Conservation (phyloP, 805 yeast species). For the Myxozyma melibiosi region DNA sequence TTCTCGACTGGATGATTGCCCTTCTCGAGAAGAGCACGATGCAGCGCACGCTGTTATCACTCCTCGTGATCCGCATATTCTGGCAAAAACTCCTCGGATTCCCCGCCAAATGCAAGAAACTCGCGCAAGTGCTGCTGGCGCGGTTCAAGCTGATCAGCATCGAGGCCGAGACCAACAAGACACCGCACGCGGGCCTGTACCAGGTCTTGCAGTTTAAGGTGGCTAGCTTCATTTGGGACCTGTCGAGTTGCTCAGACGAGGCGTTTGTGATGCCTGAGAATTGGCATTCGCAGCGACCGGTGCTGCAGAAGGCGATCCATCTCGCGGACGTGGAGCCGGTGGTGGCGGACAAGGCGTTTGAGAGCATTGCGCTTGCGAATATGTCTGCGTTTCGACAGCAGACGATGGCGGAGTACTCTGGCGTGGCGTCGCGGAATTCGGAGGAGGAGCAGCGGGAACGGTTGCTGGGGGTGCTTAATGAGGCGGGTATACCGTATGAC, state of each 20-base stretch:
- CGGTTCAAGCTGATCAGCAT: constrained; percentile 43
- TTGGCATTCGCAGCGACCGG: constrained; percentile 39
- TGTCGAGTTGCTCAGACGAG: constrained; percentile 36
- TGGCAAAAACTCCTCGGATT: constrained; percentile 66
- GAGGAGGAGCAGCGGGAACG: constrained; percentile 33
- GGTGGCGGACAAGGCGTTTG: constrained; percentile 23
- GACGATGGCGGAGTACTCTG: constrained; percentile 35
- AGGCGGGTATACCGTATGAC: constrained; percentile 20
- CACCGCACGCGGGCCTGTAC: constrained; percentile 37
- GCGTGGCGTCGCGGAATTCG: constrained; percentile 2
- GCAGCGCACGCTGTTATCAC: constrained; percentile 50
- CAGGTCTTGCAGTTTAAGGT: constrained; percentile 37
- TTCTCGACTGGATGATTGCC: constrained; percentile 65
- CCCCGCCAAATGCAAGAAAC: constrained; percentile 63
- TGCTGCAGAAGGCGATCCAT: constrained; percentile 36
- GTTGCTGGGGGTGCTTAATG: constrained; percentile 29
- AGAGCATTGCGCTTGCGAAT: constrained; percentile 21
- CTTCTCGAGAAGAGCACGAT: constrained; percentile 49
- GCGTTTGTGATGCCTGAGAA: constrained; percentile 42
- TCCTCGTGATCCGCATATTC: constrained; percentile 62
- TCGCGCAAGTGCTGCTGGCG: constrained; percentile 61
- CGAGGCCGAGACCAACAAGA: constrained; percentile 39
- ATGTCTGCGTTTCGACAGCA: constrained; percentile 14
- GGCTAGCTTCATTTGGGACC: constrained; percentile 43
- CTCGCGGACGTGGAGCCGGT: constrained; percentile 13